Evolutionary conservation across 1,284 basidiomycete species (phyloP), one percentile per base, ranked within the genome.

Genomic region (Singerocomus inundabilis): DNA sequence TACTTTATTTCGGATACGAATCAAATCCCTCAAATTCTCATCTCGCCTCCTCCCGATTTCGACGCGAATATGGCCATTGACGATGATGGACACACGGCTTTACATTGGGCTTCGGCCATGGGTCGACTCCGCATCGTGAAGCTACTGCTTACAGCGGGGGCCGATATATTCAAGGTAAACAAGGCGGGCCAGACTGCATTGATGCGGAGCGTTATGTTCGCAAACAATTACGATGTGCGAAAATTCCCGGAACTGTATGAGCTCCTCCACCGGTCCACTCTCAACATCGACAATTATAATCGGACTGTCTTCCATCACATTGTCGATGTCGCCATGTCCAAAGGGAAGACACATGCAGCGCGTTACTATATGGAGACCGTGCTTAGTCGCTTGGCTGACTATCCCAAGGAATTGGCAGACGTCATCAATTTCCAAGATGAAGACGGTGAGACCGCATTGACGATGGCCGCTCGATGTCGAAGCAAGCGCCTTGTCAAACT

Each of bases 41-140:
- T 97, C 53, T 82, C 81, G 40, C 97, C 96, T 5, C 95, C 97
- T 3, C 67, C 81, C 37, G 92, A 98, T 72, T 97, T 98, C 69
- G 93, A 99, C 67, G 86, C 97, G 8, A 95, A 99, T 65, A 91
- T 95, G 76, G 85, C 88, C 42, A 99, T 99, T 57, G 97, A 99
- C 71, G 97, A 99, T 59, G 97, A 99, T 65, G 94, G 94, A 0
- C 97, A 99, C 69, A 98, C 96, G 0, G 87, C 97, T 18, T 72
- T 99, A 16, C 97, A 99, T 67, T 99, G 97, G 97, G 97, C 96
- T 3, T 97, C 93, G 61, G 97, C 97, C 10, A 99, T 99, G 96
- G 97, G 97, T 29, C 88, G 97, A 44, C 88, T 98, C 51, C 87
- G 96, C 36, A 91, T 99, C 56, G 93, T 99, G 60, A 99, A 98